Evolutionary conservation across 2,329 filamentous ascomycete genomes (phyloP).

Genomic region (Colletotrichum sp.): DNA sequence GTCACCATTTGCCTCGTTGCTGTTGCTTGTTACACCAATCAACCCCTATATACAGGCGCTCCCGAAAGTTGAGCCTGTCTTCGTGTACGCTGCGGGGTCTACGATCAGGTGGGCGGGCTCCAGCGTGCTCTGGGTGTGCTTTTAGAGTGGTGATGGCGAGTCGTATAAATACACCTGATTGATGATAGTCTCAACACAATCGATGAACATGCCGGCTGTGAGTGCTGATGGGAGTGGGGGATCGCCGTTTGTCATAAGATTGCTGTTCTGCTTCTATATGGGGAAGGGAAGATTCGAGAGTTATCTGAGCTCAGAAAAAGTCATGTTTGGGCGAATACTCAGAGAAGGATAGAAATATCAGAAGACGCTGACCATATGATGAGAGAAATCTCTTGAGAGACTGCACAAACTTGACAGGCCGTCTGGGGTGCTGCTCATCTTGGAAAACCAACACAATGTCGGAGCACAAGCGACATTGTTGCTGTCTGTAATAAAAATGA

Average conservation of each 20-base stretch:
- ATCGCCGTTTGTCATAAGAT: background rate
- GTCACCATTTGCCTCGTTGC: background rate
- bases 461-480: background rate
- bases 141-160: background rate
- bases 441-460: background rate
- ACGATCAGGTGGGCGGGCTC: background rate
- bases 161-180: background rate
- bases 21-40: background rate
- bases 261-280: background rate
- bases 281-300: background rate
- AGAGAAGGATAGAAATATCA: background rate
- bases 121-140: background rate
- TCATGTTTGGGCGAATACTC: background rate
- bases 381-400: background rate
- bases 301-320: background rate
- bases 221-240: background rate
- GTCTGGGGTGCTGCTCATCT: background rate
- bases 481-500: background rate
- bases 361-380: background rate
- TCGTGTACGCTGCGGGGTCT: background rate
- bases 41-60: background rate
- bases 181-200: background rate
- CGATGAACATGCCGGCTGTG: too few species aligned
- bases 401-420: accelerated
- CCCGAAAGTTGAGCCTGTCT: accelerated